phyloP scores from a whole-genome alignment of 1,139 yeast species.

The Suhomyces anneliseae region DNA sequence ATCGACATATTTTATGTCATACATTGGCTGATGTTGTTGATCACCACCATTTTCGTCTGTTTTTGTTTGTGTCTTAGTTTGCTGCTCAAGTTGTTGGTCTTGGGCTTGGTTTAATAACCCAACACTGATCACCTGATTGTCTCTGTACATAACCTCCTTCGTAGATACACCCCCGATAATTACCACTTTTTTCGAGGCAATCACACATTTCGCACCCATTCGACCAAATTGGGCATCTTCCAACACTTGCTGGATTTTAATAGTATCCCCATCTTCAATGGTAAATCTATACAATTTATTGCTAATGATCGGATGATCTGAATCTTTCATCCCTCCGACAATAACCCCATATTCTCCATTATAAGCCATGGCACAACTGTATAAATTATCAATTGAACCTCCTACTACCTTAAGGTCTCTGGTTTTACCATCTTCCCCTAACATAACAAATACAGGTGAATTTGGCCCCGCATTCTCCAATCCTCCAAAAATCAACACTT shows the following conservation, averaged over 20 bases:
- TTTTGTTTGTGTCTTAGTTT: no score
- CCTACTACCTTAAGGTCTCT: slow-evolving; percentile 18
- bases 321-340: slow-evolving; percentile 54
- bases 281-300: slow-evolving; percentile 34
- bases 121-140: slow-evolving; percentile 38
- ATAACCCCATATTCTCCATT: slow-evolving; percentile 43
- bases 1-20: slow-evolving; percentile 15
- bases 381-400: slow-evolving; percentile 17
- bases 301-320: slow-evolving; percentile 33
- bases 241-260: slow-evolving; percentile 9
- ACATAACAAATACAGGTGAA: slow-evolving; percentile 18
- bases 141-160: slow-evolving; percentile 33
- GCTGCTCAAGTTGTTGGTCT: no score
- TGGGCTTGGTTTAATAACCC: slow-evolving; percentile 11
- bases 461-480: slow-evolving; percentile 5
- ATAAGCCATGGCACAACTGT: slow-evolving; percentile 38
- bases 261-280: slow-evolving; percentile 14
- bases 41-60: no score
- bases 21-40: no score
- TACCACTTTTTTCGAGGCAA: slow-evolving; percentile 31
- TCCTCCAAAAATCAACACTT: slow-evolving; percentile 60
- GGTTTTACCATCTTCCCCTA: slow-evolving; percentile 15
- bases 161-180: slow-evolving; percentile 65
- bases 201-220: slow-evolving; percentile 45
- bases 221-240: slow-evolving; percentile 33